phyloP scores from a whole-genome alignment of 768 basidiomycete genomes.

The Xanthoconium stramineum region DNA sequence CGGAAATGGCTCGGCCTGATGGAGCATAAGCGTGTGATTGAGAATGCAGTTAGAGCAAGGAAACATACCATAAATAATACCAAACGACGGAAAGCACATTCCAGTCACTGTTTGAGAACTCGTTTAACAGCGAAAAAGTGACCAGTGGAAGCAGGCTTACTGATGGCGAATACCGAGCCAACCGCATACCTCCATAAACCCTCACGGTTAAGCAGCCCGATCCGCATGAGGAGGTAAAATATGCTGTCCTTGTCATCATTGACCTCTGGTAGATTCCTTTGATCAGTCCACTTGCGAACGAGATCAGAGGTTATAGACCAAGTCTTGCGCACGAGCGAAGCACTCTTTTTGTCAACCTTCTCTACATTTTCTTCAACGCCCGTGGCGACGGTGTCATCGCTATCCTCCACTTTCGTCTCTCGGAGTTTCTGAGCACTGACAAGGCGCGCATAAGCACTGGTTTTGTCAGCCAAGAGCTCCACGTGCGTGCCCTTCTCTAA shows the following conservation, averaged over 20 bases:
- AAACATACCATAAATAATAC: slow-evolving; percentile 55
- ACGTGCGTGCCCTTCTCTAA: slow-evolving; percentile 79
- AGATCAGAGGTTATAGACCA: slow-evolving; percentile 42
- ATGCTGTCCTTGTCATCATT: slow-evolving; percentile 42
- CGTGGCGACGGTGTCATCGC: slow-evolving; percentile 13
- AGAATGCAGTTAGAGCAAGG: background rate
- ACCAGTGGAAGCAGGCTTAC: slow-evolving; percentile 20
- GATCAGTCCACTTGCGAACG: slow-evolving; percentile 45
- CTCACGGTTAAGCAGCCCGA: slow-evolving; percentile 60
- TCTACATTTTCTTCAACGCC: slow-evolving; percentile 47
- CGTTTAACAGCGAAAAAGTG: background rate
- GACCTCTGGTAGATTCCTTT: slow-evolving; percentile 28
- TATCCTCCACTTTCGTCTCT: slow-evolving; percentile 40
- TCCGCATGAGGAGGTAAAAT: slow-evolving; percentile 64
- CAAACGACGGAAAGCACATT: slow-evolving; percentile 68
- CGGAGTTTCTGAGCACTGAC: slow-evolving; percentile 79
- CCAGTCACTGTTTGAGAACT: slow-evolving; percentile 40
- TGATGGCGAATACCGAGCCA: slow-evolving; percentile 53
- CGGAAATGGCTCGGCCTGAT: slow-evolving; percentile 53
- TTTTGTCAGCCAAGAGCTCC: slow-evolving; percentile 53
- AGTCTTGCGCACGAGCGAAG: slow-evolving; percentile 47
- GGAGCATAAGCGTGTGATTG: background rate
- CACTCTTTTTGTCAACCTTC: slow-evolving; percentile 54
- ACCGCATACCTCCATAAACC: slow-evolving; percentile 57
- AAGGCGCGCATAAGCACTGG: slow-evolving; percentile 70